These are phyloP conservation scores for Chlorella vulgaris DNA, from an alignment of 139 green algal species.

Conservation along the genomic window DNA sequence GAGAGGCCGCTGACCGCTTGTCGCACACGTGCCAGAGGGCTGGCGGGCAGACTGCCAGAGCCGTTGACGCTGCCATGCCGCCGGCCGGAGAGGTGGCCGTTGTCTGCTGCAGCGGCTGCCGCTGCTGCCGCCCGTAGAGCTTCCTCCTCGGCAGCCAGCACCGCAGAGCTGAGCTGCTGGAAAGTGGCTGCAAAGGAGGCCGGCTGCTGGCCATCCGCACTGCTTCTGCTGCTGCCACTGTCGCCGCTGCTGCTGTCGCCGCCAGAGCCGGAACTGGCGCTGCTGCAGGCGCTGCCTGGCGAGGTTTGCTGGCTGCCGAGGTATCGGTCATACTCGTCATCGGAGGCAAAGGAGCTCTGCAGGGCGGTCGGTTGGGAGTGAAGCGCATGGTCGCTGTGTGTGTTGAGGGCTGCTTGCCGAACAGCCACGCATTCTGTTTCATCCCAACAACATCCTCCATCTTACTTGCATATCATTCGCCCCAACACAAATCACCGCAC, in stretches of 20 bases:
- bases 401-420: too few species aligned
- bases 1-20: background rate
- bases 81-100: constrained; percentile 4
- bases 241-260: background rate
- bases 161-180: background rate
- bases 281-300: too few species aligned
- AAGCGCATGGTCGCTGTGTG: too few species aligned
- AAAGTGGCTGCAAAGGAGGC: constrained; percentile 6
- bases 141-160: constrained; percentile 2
- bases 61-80: background rate
- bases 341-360: constrained; percentile 14
- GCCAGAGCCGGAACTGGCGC: background rate
- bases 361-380: background rate
- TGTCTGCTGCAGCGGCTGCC: background rate
- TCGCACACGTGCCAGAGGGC: constrained; percentile 1
- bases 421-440: too few species aligned
- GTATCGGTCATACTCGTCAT: background rate
- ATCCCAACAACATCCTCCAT: too few species aligned
- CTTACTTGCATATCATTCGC: background rate
- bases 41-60: background rate
- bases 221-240: background rate
- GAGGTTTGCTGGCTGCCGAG: background rate
- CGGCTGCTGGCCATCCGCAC: background rate
- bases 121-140: background rate
- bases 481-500: too few species aligned